Evolutionary conservation across 495 filamentous ascomycete genomes (phyloP).

Genomic region (Pyronema domesticum): DNA sequence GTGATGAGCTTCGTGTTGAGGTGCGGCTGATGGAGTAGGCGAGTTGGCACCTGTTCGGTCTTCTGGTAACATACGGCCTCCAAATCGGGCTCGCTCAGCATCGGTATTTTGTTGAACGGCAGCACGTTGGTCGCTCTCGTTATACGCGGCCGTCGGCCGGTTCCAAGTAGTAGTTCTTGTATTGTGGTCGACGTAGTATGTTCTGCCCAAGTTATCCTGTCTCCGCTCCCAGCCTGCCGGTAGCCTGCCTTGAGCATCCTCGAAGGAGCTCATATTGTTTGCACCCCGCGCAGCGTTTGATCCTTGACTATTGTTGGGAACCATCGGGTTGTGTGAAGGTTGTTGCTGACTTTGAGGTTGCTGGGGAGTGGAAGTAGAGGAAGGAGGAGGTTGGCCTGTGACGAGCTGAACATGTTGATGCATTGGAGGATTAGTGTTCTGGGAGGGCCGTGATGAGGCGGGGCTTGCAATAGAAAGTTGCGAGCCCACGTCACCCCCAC

Average conservation of each 20-base stretch:
- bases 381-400: background rate
- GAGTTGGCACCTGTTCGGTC: conserved; percentile 90
- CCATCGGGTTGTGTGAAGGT: conserved; percentile 13
- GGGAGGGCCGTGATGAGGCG: conserved; percentile 5
- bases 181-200: conserved; percentile 99
- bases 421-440: background rate
- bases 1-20: background rate
- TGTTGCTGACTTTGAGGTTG: conserved; percentile 14
- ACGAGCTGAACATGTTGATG: background rate
- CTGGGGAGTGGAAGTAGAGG: conserved; percentile 7
- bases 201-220: conserved; percentile 88
- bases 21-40: conserved; percentile 42
- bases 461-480: conserved; percentile 19
- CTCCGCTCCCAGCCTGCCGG: conserved; percentile 91
- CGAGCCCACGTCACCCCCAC: conserved; percentile 16
- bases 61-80: conserved; percentile 75
- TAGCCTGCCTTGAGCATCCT: conserved; percentile 80
- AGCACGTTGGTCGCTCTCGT: conserved; percentile 54
- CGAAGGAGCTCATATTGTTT: conserved; percentile 71
- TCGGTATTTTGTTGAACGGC: conserved; percentile 78
- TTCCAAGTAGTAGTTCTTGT: conserved; percentile 93
- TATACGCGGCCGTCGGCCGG: conserved; percentile 64
- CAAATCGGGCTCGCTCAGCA: conserved; percentile 76
- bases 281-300: conserved; percentile 30
- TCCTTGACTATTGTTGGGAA: conserved; percentile 9